Conservation (phyloP, 495 filamentous ascomycete genomes). For the Hyphodiscus hymeniophilus region DNA sequence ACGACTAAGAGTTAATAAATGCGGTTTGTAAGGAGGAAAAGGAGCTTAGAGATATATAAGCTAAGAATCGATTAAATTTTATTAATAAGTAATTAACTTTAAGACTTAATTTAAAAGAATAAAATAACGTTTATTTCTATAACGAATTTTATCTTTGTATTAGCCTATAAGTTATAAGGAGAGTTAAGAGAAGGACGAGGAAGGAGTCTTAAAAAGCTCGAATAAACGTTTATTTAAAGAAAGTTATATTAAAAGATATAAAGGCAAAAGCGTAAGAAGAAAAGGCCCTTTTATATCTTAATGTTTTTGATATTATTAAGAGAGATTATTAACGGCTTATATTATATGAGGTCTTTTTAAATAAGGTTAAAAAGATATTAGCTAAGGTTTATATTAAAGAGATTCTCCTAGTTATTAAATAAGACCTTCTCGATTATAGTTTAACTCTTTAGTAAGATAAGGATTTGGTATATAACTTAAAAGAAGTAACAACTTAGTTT, state of each 20-base stretch:
- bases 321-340: slow-evolving; percentile 2
- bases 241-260: slow-evolving; percentile 7
- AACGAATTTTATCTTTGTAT: slow-evolving; percentile 11
- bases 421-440: not conserved
- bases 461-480: not conserved
- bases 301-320: slow-evolving; percentile 6
- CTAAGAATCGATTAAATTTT: not conserved
- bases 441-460: slow-evolving; percentile 9
- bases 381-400: not conserved
- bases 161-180: slow-evolving; percentile 1
- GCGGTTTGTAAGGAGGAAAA: slow-evolving; percentile 9
- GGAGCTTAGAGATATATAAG: not conserved
- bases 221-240: slow-evolving; percentile 5
- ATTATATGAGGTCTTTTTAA: not conserved
- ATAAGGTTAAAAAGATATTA: slow-evolving; percentile 6
- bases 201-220: not conserved
- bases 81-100: not conserved
- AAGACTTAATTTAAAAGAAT: slow-evolving; percentile 1
- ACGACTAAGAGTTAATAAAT: slow-evolving; percentile 12
- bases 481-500: not conserved
- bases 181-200: no score
- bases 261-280: slow-evolving; percentile 11
- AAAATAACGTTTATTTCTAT: slow-evolving; percentile 4
- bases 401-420: not conserved
- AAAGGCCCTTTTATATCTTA: slow-evolving; percentile 1